A percentile compares a stretch with the other conserved stretches of the same genome.
These are phyloP conservation scores for Saturnispora bothae DNA, from an alignment of 805 yeast genomes.

Conservation along the genomic window DNA sequence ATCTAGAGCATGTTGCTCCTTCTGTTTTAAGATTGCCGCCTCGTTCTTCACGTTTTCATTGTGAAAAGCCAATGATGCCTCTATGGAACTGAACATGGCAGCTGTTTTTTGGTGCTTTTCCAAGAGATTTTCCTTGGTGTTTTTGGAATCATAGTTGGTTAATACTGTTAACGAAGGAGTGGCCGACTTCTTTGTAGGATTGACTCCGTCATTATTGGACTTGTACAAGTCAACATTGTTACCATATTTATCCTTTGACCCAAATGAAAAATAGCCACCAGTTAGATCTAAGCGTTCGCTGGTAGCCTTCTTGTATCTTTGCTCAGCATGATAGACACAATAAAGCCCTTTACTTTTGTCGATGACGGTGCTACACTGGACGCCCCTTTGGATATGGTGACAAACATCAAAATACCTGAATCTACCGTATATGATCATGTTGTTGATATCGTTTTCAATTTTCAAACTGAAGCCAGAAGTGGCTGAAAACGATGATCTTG, in stretches of 20 bases:
- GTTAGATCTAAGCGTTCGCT: slow-evolving; percentile 72
- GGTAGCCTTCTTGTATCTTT: slow-evolving; percentile 38
- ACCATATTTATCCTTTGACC: slow-evolving; percentile 39
- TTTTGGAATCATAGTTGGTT: slow-evolving; percentile 10
- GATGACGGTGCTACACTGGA: slow-evolving; percentile 50
- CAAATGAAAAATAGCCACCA: slow-evolving; percentile 44
- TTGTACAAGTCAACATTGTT: slow-evolving; percentile 32
- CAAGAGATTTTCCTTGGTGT: slow-evolving; percentile 5
- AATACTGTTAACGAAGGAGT: slow-evolving; percentile 12
- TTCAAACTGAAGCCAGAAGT: slow-evolving; percentile 39
- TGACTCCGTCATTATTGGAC: slow-evolving; percentile 5
- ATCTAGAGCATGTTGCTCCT: slow-evolving; percentile 27
- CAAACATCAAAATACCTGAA: slow-evolving; percentile 64
- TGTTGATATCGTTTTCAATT: slow-evolving; percentile 38
- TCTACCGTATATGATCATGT: slow-evolving; percentile 64
- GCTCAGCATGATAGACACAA: slow-evolving; percentile 67
- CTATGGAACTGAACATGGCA: slow-evolving; percentile 29
- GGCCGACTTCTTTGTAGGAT: slow-evolving; percentile 12
- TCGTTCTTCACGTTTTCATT: slow-evolving; percentile 41
- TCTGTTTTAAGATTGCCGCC: slow-evolving; percentile 31
- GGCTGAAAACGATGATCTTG: not conserved
- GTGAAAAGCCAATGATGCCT: slow-evolving; percentile 41
- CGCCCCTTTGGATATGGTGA: slow-evolving; percentile 33
- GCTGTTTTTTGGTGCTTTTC: slow-evolving; percentile 10
- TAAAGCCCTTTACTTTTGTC: slow-evolving; percentile 41